A percentile compares a stretch with the other conserved stretches of the same genome.
Conservation (phyloP, 176 grass and related monocot species). For the Poa pratensis region DNA sequence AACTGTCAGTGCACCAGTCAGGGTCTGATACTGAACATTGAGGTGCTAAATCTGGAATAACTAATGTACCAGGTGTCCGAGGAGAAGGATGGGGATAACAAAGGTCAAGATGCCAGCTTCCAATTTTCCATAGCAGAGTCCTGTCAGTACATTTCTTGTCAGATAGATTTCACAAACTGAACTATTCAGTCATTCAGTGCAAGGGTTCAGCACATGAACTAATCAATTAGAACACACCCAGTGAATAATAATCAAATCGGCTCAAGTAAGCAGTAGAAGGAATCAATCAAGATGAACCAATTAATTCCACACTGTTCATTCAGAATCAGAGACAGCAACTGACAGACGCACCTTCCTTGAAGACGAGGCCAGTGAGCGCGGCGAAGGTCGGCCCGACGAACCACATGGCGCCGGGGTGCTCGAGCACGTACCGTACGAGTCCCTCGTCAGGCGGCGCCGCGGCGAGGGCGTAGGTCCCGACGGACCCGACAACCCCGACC, state of each 20-base stretch:
- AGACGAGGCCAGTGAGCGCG: constrained; percentile 85
- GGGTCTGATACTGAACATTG: too few relatives aligned
- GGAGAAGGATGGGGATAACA: constrained; percentile 86
- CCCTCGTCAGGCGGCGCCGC: constrained; percentile 65
- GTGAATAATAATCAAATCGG: not conserved
- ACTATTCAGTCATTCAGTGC: not conserved
- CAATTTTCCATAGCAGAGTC: constrained; percentile 89
- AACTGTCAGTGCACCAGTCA: too few relatives aligned
- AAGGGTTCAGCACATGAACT: not conserved
- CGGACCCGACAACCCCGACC: constrained; percentile 64
- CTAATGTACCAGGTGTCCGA: constrained; percentile 81
- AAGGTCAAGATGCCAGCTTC: constrained; percentile 92
- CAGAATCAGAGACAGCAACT: too few relatives aligned
- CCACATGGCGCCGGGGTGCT: constrained; percentile 62
- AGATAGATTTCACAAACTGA: not conserved
- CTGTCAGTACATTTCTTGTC: constrained; percentile 32
- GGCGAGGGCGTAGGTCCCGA: constrained; percentile 54
- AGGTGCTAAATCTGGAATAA: not conserved
- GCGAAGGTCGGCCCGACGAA: constrained; percentile 82
- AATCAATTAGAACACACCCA: not conserved
- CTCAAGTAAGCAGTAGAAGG: not conserved
- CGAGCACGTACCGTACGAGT: constrained; percentile 64
- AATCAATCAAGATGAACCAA: not conserved
- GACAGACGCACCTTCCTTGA: constrained; percentile 67
- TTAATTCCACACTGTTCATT: constrained; percentile 1